These are phyloP conservation scores for Penicillium crustosum DNA, from an alignment of 2,329 filamentous ascomycete species.

Conservation along the genomic window DNA sequence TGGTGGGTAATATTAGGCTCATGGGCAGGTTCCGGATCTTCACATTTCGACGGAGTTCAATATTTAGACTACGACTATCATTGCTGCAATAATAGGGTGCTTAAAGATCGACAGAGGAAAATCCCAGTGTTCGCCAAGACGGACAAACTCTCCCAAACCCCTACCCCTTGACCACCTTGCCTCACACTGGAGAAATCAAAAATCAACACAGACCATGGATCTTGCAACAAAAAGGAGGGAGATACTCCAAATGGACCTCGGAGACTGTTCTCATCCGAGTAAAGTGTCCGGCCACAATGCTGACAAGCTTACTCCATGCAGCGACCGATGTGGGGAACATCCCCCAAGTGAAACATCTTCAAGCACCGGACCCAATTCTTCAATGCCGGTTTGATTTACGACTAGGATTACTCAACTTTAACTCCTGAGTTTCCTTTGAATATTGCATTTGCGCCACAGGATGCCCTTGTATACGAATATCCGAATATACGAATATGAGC, in stretches of 20 bases:
- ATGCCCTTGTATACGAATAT: not conserved
- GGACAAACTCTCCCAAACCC: constrained; percentile 12
- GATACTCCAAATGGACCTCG: not conserved
- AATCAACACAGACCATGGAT: not conserved
- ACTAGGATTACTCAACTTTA: constrained; percentile 2
- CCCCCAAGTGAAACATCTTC: constrained; percentile 23
- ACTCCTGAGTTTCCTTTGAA: not conserved
- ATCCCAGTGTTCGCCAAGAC: constrained; percentile 14
- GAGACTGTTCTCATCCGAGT: constrained; percentile 10
- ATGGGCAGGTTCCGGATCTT: constrained; percentile 1
- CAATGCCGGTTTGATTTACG: not conserved
- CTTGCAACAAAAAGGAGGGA: not conserved
- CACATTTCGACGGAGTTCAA: not conserved
- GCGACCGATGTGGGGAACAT: constrained; percentile 15
- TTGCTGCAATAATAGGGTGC: constrained; percentile 20
- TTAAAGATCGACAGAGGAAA: constrained; percentile 5
- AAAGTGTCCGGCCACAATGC: not conserved
- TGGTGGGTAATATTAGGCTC: not conserved
- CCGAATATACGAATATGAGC: not conserved
- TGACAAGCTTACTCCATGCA: constrained; percentile 10
- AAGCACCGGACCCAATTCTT: constrained; percentile 12
- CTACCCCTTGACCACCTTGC: not conserved
- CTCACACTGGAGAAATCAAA: not conserved
- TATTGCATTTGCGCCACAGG: not conserved
- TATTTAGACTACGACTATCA: constrained; percentile 3